Percentiles rank a stretch among this genome's conserved stretches.
These are phyloP conservation scores for Ascochyta viciae-villosae DNA, from an alignment of 2,329 filamentous ascomycete species.

Conservation along the genomic window DNA sequence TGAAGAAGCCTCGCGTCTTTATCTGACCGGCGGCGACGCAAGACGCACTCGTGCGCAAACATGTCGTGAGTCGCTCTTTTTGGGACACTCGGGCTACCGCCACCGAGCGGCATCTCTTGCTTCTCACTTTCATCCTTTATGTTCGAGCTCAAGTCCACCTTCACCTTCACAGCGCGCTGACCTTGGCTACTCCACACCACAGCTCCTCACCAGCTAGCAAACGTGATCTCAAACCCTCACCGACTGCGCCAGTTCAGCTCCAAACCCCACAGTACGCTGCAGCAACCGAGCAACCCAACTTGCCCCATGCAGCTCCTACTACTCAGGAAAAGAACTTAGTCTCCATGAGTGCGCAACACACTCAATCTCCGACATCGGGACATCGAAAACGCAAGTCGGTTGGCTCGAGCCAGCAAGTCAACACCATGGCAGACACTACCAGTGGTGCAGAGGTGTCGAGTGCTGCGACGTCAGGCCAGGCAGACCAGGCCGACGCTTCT, in stretches of 20 bases:
- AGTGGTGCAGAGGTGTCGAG: conserved; percentile 23
- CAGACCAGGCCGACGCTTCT: conserved; percentile 30
- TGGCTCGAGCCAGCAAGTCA: conserved; percentile 31
- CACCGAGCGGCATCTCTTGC: conserved; percentile 1
- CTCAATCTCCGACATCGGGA: conserved; percentile 11
- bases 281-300: conserved; percentile 34
- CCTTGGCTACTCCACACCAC: conserved; percentile 33
- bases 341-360: conserved; percentile 29
- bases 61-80: conserved; percentile 49
- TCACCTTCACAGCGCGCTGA: conserved; percentile 36
- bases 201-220: conserved; percentile 53
- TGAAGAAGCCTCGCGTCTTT: conserved; percentile 39
- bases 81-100: conserved; percentile 11
- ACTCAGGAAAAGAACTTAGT: conserved; percentile 30
- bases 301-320: conserved; percentile 39
- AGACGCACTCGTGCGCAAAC: conserved; percentile 35
- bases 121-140: conserved; percentile 3
- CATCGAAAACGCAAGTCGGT: conserved; percentile 45
- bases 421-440: conserved; percentile 34
- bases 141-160: conserved; percentile 6
- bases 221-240: conserved; percentile 53
- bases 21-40: conserved; percentile 26
- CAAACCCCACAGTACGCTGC: conserved; percentile 28
- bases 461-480: conserved; percentile 34
- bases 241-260: conserved; percentile 44